Conservation (phyloP, 352 stramenopile species). For the Phytopythium oedochilum region DNA sequence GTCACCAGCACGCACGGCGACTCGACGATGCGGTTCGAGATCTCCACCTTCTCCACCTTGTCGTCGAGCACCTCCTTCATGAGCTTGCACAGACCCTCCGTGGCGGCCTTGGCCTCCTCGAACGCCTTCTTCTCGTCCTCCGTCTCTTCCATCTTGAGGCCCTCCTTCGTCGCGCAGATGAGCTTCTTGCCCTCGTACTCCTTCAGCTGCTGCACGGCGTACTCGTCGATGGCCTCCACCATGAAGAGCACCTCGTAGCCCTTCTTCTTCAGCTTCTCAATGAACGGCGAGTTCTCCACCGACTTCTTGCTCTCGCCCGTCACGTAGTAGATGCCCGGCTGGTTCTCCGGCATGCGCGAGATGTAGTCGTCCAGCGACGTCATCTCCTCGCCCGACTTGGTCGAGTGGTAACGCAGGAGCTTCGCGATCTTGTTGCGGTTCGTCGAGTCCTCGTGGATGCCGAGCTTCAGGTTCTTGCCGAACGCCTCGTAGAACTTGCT, state of each 20-base stretch:
- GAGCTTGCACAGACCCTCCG: conserved; percentile 97
- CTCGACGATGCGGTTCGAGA: conserved; percentile 98
- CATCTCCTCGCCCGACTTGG: conserved; percentile 89
- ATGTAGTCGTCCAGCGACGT: conserved; percentile 96
- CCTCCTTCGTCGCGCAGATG: conserved; percentile 97
- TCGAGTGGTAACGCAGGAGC: conserved; percentile 96
- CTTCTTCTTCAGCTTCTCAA: conserved; percentile 96
- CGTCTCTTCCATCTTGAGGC: conserved; percentile 98
- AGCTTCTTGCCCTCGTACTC: conserved; percentile 96
- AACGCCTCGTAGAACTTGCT: conserved; percentile 99
- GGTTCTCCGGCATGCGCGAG: conserved; percentile 97
- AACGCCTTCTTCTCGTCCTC: conserved; percentile 98
- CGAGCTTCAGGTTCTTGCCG: conserved; percentile 98
- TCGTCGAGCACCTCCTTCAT: conserved; percentile 99
- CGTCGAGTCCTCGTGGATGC: conserved; percentile 96
- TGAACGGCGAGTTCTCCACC: conserved; percentile 94
- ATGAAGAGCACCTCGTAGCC: conserved; percentile 98
- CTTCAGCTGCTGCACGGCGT: conserved; percentile 93
- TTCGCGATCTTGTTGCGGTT: conserved; percentile 96
- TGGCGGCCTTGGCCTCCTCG: conserved; percentile 98
- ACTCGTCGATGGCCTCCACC: conserved; percentile 98
- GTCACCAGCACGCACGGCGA: conserved; percentile 99
- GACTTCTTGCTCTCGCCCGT: conserved; percentile 91
- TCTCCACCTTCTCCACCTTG: conserved; percentile 99
- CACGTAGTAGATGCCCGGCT: conserved; percentile 99